Percentiles rank a stretch among this genome's conserved stretches.
Evolutionary conservation across 768 basidiomycete genomes (phyloP).

Genomic region (Suillus sp.): DNA sequence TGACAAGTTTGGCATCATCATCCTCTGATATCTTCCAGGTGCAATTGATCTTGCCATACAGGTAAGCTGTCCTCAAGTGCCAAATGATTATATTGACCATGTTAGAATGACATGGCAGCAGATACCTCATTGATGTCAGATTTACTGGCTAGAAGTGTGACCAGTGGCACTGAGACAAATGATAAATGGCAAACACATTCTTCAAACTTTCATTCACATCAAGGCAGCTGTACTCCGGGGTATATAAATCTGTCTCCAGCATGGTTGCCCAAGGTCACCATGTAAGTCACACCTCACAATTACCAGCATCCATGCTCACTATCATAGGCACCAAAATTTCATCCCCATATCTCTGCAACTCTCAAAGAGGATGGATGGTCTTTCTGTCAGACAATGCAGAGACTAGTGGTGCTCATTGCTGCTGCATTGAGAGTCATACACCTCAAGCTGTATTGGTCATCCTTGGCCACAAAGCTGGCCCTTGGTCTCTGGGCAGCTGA

Average conservation of each 20-base stretch:
- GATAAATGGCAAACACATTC: no score
- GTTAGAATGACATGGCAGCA: neutral
- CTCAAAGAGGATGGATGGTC: neutral
- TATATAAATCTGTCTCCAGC: no score
- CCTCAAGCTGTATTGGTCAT: neutral
- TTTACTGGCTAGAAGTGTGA: neutral
- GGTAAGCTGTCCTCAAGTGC: neutral
- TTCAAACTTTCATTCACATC: no score
- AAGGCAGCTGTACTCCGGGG: no score
- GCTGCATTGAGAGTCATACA: neutral
- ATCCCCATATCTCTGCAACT: neutral
- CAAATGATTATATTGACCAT: neutral
- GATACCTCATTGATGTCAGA: neutral
- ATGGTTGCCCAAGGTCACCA: neutral
- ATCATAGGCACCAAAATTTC: neutral
- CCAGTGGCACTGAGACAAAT: neutral
- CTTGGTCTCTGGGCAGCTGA: neutral
- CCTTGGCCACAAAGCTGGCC: neutral
- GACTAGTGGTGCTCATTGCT: neutral
- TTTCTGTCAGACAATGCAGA: neutral
- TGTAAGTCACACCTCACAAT: neutral
- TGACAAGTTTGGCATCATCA: neutral
- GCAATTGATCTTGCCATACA: neutral
- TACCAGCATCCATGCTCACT: neutral
- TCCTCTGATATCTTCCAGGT: neutral